These are phyloP conservation scores for Backusella parvicylindrica DNA, from an alignment of 192 early-diverging fungal genomes.

Conservation along the genomic window DNA sequence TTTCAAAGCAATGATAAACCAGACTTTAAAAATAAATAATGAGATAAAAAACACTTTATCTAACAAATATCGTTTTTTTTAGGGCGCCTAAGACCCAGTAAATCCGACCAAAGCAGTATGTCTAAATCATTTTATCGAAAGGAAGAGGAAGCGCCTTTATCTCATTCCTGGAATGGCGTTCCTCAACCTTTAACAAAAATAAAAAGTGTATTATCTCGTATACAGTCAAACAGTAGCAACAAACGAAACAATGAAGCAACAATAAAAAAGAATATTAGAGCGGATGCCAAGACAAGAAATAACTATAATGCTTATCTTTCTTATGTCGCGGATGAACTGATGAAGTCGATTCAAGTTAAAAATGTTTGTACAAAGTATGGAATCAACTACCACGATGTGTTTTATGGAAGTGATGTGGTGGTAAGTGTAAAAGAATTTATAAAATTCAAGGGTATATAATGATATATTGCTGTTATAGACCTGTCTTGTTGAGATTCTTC, in stretches of 20 bases:
- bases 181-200: not conserved
- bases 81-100: not conserved
- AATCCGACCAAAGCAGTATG: not conserved
- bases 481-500: conserved; percentile 69
- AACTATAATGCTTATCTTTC: conserved; percentile 73
- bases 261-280: not conserved
- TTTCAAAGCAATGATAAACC: not conserved
- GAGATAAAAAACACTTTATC: not conserved
- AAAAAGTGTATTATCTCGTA: not conserved
- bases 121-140: not conserved
- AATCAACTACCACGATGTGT: conserved; percentile 79
- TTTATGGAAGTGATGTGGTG: conserved; percentile 85
- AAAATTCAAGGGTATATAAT: not conserved
- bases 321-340: conserved; percentile 62
- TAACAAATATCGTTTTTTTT: not conserved
- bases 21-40: not conserved
- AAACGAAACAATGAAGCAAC: not conserved
- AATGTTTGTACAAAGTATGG: conserved; percentile 63
- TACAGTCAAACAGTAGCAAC: not conserved
- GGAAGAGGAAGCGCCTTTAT: not conserved
- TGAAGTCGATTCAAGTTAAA: conserved; percentile 47
- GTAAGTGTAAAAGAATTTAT: conserved; percentile 38
- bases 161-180: not conserved
- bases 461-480: not conserved
- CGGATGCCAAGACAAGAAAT: not conserved